Evolutionary conservation across 225 moss, liverwort and hornwort species (phyloP), one percentile per base, ranked within the genome.

Genomic region (Marchantia polymorpha): DNA sequence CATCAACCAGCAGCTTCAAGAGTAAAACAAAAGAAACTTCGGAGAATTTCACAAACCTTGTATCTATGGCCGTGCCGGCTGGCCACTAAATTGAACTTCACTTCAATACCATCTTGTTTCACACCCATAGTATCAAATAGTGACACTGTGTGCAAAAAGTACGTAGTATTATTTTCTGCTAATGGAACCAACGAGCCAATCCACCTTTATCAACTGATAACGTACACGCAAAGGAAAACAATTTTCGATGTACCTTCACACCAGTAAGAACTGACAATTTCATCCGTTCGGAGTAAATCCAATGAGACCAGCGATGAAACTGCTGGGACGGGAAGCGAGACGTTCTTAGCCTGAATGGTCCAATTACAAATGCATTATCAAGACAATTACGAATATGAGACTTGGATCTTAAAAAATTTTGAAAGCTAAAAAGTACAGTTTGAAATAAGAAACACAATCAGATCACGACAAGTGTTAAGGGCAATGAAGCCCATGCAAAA

Each of bases 61-160:
- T 1, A 49, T 64, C 15, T 65, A 12, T n/a, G 22, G 77, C 49
- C 46, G 29, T 46, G 52, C 75, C 72, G 52, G 53, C 48, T 10
- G 0, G 39, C 6, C 15, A 73, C 8, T 5, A 52, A 39, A 51
- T 77, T 50, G 29, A 82, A 71, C 52, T 0, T 22, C 20, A 85
- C 56, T 51, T 82, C 63, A 29, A 26, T 39, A 7, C 7, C 39
- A 25, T 82, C 81, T 54, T 15, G 31, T 50, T 15, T 53, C 14
- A 69, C 79, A 22, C 82, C 82, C 63, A 48, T 78, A 25, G 64
- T 79, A 76, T 85, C 85, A 53, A 79, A 30, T 3, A 85, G 53
- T 73, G 67, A 49, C 12, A 81, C 81, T 85, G 71, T 22, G n/a
- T 69, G 30, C 17, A 31, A 22, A 55, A 72, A 23, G 3, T 12